Evolutionary conservation across 352 stramenopile genomes (phyloP), one percentile per base, ranked within the genome.

Genomic region (Globisporangium cystogenes): DNA sequence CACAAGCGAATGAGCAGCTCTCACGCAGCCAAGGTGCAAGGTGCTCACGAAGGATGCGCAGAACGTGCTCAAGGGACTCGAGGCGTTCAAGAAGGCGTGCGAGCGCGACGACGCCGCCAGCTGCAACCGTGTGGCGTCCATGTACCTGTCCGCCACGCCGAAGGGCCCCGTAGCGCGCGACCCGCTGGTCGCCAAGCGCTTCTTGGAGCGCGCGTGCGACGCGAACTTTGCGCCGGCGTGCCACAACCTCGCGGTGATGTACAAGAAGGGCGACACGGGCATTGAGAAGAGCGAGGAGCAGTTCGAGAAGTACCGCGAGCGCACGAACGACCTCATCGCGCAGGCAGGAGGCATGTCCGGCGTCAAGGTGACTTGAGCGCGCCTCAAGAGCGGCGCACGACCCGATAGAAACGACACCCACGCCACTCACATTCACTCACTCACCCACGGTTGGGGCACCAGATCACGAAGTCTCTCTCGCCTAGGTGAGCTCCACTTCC

Each of bases 201-300:
- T 84, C 51, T 53, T 93, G 8, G 72, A 87, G 56, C 70, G 70
- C 24, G 82, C 85, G 15, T 95, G 85, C 47, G 81, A 91, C 42
- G 75, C 79, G 56, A 93, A 92, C 59, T 92, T 90, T 54, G 85
- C 82, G 15, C 85, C 85, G 48, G 85, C 85, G 36, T 95, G 85
- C 65, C 83, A 95, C 63, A 95, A 95, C 51, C 61, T 95, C 35
- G 85, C 85, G 4, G 85, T 95, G 36, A 91, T 93, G 82, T 93
- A 80, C 77, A 93, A 93, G 64, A 91, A 88, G 36, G 85, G 85
- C 33, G 85, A 95, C 60, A 67, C 59, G n/a, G 74, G 73, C 36
- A 72, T 93, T 27, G 59, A 74, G 15, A 67, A 87, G 65, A 70
- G 87, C 51, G 69, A 89, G 37, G 53, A 59, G 23, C 76, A 76